Evolutionary conservation across 495 filamentous ascomycete genomes (phyloP), one percentile per base, ranked within the genome.

Genomic region (Aspergillus campestris): DNA sequence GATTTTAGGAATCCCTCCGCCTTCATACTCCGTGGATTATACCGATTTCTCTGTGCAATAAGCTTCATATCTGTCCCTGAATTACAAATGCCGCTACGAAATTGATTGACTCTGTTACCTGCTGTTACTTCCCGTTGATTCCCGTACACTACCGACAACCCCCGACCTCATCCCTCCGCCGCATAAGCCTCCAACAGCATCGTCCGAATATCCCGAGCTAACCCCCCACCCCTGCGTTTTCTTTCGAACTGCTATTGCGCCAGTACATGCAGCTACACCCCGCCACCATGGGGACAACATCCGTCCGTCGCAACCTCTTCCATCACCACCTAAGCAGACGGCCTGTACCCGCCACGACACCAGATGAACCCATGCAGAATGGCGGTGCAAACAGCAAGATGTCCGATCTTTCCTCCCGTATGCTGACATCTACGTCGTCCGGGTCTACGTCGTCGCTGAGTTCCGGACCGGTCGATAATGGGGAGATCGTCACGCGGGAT

Each of bases 401-500:
- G 24, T 62, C 63, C n/a, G 54, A 43, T 33, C 56, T 62, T 12
- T 49, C 62, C 8, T 58, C 65, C 3, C 58, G 62, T 44, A 43
- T 57, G 4, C 37, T 60, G 7, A 64, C 60, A 30, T 64, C 73
- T 10, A 64, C 68, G 18, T 58, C 66, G 5, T 68, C 66, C 3
- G 66, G 70, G 8, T 56, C 61, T 3, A 59, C 59, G 3, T 63
- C 62, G 24, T 47, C 61, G 13, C 55, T 68, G 27, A 58, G 59
- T 31, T 43, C 57, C 7, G 61, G 61, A 13, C 13, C 70, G 55
- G 40, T 69, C 51, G 74, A 79, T 29, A 72, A 73, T 3, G 72
- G 71, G 32, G 87, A 89, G 31, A 89, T 94, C 31, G 80, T 91
- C 7, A 78, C 86, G 10, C 73, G 82, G 50, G 81, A 92, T 60